Percentiles rank a stretch among this genome's conserved stretches.
Conservation (phyloP, 169 alveolate species). For the Plasmodium inui region DNA sequence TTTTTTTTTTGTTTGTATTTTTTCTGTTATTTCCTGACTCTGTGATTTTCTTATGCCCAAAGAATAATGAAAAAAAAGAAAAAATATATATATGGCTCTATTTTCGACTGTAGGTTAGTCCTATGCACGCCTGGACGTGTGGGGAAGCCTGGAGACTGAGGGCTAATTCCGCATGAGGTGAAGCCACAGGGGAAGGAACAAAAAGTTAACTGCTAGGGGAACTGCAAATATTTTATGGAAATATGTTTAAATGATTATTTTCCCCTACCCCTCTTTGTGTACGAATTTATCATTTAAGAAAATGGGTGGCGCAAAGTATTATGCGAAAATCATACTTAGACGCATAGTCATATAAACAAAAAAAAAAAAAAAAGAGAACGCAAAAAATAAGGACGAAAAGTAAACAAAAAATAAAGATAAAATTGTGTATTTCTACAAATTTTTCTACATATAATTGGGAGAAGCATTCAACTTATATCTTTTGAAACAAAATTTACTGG, state of each 20-base stretch:
- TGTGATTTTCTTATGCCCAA: neutral
- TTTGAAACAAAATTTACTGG: conserved; percentile 6
- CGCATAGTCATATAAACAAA: conserved; percentile 15
- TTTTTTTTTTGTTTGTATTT: neutral
- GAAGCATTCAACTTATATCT: neutral
- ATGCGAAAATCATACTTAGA: conserved; percentile 39
- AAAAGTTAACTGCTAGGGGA: neutral
- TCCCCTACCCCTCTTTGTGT: neutral
- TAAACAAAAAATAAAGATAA: conserved; percentile 16
- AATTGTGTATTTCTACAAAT: conserved; percentile 16
- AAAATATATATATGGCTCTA: neutral
- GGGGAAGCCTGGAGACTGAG: neutral
- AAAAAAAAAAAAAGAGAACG: neutral
- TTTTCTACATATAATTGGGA: neutral
- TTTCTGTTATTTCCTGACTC: neutral
- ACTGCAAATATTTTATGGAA: neutral
- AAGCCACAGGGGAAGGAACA: neutral
- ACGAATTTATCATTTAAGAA: conserved; percentile 1
- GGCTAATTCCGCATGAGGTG: neutral
- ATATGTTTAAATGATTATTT: neutral
- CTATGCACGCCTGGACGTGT: neutral
- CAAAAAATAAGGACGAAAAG: neutral
- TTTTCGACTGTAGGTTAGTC: neutral
- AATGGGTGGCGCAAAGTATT: neutral
- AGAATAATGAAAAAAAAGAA: neutral